Base-by-base conservation (phyloP, 305 asterid genomes). In the Solanum aculeatissimum region DNA sequence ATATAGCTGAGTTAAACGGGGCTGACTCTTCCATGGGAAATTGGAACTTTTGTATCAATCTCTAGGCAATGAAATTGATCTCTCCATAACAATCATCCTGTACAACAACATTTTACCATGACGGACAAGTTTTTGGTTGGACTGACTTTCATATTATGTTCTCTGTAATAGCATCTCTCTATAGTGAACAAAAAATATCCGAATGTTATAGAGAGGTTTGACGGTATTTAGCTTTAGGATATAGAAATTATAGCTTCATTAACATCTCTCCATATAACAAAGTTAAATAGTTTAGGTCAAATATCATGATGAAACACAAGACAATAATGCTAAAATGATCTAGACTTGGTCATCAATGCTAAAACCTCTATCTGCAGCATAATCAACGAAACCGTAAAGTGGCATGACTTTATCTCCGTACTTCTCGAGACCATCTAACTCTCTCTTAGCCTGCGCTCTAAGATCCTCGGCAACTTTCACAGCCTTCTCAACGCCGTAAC, bases 351-450 rank as follows among this genome's bases (percentile, higher is more conserved):
- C 55, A 63, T 83, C 87, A 85, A 95, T 49, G 83, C 87, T 90
- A 88, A 96, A 96, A 70, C 92, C 92, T 91, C 99, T 93, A 86
- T 93, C 94, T 60, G 95, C 97, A 85, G 99, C 99, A 89, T 92
- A 95, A 87, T 96, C 98, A 72, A 96, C 92, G 83, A 96, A 96
- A 90, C 98, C 92, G 84, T 91, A 92, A 18, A 96, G 91, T 2
- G 99, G 98, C 8, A 89, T n/a, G 63, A 93, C 94, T 85, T 85
- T 91, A 8, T 95, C 99, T 4, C 99, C 99, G 38, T 96, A 93
- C 86, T 90, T 93, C 86, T 89, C 94, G 68, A 96, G 86, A 47
- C 89, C 93, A 45, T 89, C 93, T 82, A 96, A 87, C 81, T 90
- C 98, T 80, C 83, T 87, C 91, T 92, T 93, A 58, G 99, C 99